These are phyloP conservation scores for Termitomyces sp. DNA, from an alignment of 768 basidiomycete genomes.

Conservation along the genomic window DNA sequence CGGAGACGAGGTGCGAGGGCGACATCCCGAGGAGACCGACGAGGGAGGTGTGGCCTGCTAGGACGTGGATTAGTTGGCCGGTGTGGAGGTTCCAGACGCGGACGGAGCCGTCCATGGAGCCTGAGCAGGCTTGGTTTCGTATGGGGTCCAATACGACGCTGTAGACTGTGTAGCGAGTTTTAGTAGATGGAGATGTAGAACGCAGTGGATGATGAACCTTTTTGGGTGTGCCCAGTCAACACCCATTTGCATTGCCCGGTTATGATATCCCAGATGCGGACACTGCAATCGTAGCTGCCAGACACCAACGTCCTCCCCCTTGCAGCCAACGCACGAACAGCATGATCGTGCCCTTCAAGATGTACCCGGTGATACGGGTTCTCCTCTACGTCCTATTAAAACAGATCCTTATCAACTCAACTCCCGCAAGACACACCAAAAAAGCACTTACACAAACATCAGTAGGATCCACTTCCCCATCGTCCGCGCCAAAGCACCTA, in stretches of 20 bases:
- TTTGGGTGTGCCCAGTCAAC: conserved; percentile 86
- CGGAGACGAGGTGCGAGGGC: conserved; percentile 88
- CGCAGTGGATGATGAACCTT: conserved; percentile 52
- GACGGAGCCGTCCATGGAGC: conserved; percentile 97
- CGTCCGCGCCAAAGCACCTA: conserved; percentile 61
- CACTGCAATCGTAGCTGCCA: conserved; percentile 94
- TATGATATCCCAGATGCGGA: conserved; percentile 93
- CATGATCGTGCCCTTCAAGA: conserved; percentile 87
- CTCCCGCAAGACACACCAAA: conserved; percentile 26
- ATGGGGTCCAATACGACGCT: conserved; percentile 87
- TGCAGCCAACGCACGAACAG: conserved; percentile 90
- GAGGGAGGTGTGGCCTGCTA: conserved; percentile 91
- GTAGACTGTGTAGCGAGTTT: conserved; percentile 63
- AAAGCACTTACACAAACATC: conserved; percentile 36
- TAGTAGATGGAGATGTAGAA: not conserved
- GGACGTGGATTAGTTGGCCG: conserved; percentile 75
- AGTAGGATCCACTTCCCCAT: conserved; percentile 55
- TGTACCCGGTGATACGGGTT: conserved; percentile 91
- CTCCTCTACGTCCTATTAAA: conserved; percentile 51
- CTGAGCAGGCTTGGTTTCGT: conserved; percentile 91
- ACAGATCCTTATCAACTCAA: conserved; percentile 23
- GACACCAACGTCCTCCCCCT: conserved; percentile 88
- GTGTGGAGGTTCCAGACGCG: conserved; percentile 89
- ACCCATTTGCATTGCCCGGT: conserved; percentile 80
- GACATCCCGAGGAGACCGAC: conserved; percentile 92